phyloP scores from a whole-genome alignment of 805 yeast genomes.

The Ogataea methanolica region DNA sequence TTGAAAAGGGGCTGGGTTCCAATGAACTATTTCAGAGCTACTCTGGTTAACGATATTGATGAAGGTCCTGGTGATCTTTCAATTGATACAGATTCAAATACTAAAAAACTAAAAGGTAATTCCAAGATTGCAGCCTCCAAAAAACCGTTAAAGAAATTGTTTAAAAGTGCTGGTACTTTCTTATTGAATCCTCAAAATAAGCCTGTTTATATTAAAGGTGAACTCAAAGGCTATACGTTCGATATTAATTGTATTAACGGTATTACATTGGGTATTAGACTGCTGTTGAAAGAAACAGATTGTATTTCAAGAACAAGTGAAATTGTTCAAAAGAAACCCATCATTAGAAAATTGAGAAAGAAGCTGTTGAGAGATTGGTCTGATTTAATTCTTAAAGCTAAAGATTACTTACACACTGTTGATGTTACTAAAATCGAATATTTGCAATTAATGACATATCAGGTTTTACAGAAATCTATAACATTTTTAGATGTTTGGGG shows the following conservation, averaged over 20 bases:
- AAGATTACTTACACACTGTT: slow-evolving; percentile 64
- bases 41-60: slow-evolving; percentile 20
- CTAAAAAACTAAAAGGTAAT: slow-evolving; percentile 10
- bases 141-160: slow-evolving; percentile 48
- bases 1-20: slow-evolving; percentile 81
- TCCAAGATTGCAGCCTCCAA: slow-evolving; percentile 36
- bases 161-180: slow-evolving; percentile 63
- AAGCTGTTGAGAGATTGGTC: slow-evolving; percentile 77
- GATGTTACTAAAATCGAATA: slow-evolving; percentile 54
- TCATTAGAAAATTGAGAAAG: slow-evolving; percentile 61
- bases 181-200: slow-evolving; percentile 59
- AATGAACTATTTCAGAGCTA: slow-evolving; percentile 63
- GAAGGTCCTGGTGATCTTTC: slow-evolving; percentile 8
- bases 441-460: slow-evolving; percentile 58
- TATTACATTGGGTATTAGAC: slow-evolving; percentile 69
- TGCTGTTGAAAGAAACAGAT: slow-evolving; percentile 58
- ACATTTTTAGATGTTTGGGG: slow-evolving; percentile 71
- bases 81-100: background rate
- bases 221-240: slow-evolving; percentile 43
- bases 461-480: slow-evolving; percentile 61
- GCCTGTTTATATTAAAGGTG: slow-evolving; percentile 28
- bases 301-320: slow-evolving; percentile 73
- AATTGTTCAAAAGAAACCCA: slow-evolving; percentile 57
- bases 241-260: slow-evolving; percentile 55
- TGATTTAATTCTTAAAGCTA: slow-evolving; percentile 69